A percentile compares a stretch with the other conserved stretches of the same genome.
phyloP scores from a whole-genome alignment of 805 yeast genomes.

The Saccharomycopsis vini region DNA sequence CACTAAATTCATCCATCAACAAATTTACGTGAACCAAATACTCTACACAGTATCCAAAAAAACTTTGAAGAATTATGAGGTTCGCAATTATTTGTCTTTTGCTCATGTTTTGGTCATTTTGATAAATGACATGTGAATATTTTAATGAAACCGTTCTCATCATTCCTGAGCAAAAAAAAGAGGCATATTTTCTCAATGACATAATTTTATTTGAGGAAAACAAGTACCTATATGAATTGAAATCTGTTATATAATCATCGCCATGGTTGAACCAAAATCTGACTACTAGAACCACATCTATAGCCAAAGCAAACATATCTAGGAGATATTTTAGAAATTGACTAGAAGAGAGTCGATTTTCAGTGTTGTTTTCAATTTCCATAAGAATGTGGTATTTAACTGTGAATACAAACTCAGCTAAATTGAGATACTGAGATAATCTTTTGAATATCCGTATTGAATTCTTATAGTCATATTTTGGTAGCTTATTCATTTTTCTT shows the following conservation, averaged over 20 bases:
- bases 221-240: conserved; percentile 7
- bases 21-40: neutral
- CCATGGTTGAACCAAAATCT: conserved; percentile 14
- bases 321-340: conserved; percentile 3
- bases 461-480: conserved; percentile 5
- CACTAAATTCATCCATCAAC: neutral
- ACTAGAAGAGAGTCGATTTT: neutral
- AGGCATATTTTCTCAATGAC: conserved; percentile 4
- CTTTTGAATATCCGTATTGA: conserved; percentile 2
- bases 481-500: neutral
- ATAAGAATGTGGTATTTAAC: conserved; percentile 12
- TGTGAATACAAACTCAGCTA: conserved; percentile 9
- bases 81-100: neutral
- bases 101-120: neutral
- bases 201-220: conserved; percentile 1
- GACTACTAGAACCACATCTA: conserved; percentile 3
- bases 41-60: conserved; percentile 1
- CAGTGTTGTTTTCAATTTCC: conserved; percentile 8
- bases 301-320: neutral
- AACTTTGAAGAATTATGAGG: neutral
- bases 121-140: neutral
- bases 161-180: conserved; percentile 5
- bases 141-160: conserved; percentile 10
- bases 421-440: neutral
- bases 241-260: conserved; percentile 7